A percentile compares a stretch with the other conserved stretches of the same genome.
phyloP scores from a whole-genome alignment of 2,329 filamentous ascomycete genomes.

The Seiridium cupressi region DNA sequence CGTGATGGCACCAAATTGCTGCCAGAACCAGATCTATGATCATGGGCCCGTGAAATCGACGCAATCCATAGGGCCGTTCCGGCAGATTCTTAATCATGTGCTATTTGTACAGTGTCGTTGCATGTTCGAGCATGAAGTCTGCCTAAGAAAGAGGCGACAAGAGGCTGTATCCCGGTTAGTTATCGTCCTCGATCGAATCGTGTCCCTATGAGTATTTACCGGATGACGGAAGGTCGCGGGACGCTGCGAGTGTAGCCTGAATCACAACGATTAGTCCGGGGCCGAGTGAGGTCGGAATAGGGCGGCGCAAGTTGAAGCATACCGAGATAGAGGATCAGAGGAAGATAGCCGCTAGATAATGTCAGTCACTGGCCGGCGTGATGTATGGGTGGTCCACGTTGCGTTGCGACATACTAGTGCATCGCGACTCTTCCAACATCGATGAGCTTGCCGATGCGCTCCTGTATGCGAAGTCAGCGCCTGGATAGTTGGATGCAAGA shows the following conservation, averaged over 20 bases:
- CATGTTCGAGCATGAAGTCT: slow-evolving; percentile 6
- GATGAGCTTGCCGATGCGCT: slow-evolving; percentile 96
- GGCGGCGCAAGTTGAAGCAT: slow-evolving; percentile 27
- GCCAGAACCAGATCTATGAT: slow-evolving; percentile 1
- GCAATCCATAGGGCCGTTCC: not conserved
- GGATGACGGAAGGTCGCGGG: slow-evolving; percentile 73
- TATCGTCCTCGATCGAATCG: not conserved
- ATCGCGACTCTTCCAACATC: slow-evolving; percentile 90
- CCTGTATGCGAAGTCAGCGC: slow-evolving; percentile 49
- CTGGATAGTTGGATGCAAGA: not conserved
- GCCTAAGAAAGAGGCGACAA: slow-evolving; percentile 63
- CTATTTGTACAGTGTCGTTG: slow-evolving; percentile 4
- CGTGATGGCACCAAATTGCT: not conserved
- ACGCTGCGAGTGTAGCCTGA: slow-evolving; percentile 91
- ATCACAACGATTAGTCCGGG: not conserved
- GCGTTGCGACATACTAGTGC: slow-evolving; percentile 72
- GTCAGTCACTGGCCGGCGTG: slow-evolving; percentile 31
- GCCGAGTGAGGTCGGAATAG: not conserved
- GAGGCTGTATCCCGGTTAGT: slow-evolving; percentile 43
- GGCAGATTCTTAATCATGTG: slow-evolving; percentile 1
- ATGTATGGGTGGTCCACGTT: not conserved
- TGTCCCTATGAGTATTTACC: slow-evolving; percentile 34
- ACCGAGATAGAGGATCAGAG: slow-evolving; percentile 96
- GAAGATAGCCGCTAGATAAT: slow-evolving; percentile 78
- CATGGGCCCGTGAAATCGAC: not conserved